Evolutionary conservation across 352 stramenopile species (phyloP).

Genomic region (Phytophthora quininea): DNA sequence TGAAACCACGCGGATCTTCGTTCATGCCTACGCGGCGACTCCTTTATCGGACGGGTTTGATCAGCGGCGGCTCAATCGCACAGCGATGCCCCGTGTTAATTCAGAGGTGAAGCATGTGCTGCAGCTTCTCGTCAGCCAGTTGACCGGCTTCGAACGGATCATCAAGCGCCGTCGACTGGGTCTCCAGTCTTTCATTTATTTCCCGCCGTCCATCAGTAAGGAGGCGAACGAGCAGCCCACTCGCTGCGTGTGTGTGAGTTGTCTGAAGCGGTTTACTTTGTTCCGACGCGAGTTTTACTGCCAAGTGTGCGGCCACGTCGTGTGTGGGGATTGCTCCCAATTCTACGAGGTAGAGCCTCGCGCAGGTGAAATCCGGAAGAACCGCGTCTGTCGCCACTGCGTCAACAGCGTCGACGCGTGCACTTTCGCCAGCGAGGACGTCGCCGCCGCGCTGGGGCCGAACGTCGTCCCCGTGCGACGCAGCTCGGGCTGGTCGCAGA

Average conservation of each 20-base stretch:
- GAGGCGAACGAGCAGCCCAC: constrained; percentile 16
- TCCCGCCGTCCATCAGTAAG: constrained; percentile 33
- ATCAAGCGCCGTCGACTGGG: constrained; percentile 66
- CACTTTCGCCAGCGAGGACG: constrained; percentile 52
- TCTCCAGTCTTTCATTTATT: constrained; percentile 67
- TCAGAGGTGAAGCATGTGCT: constrained; percentile 56
- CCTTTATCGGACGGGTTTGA: constrained; percentile 6
- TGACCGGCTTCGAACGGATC: constrained; percentile 57
- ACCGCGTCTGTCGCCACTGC: constrained; percentile 51
- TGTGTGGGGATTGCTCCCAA: constrained; percentile 49
- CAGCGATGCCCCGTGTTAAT: constrained; percentile 37
- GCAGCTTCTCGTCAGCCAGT: constrained; percentile 41
- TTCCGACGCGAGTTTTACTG: constrained; percentile 53
- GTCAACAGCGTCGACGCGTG: constrained; percentile 53
- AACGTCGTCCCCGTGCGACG: constrained; percentile 39
- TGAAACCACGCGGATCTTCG: constrained; percentile 4
- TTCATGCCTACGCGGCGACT: constrained; percentile 38
- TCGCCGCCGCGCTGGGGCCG: constrained; percentile 44
- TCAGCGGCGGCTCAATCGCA: constrained; percentile 11
- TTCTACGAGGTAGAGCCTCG: constrained; percentile 53
- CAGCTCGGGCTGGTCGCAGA: constrained; percentile 25
- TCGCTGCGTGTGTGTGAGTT: constrained; percentile 37
- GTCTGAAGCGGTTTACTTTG: constrained; percentile 41
- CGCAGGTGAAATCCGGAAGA: constrained; percentile 47
- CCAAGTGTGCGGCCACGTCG: constrained; percentile 52